Base-by-base conservation (phyloP, 1,284 basidiomycete species). In the Crepidotus sp. region DNA sequence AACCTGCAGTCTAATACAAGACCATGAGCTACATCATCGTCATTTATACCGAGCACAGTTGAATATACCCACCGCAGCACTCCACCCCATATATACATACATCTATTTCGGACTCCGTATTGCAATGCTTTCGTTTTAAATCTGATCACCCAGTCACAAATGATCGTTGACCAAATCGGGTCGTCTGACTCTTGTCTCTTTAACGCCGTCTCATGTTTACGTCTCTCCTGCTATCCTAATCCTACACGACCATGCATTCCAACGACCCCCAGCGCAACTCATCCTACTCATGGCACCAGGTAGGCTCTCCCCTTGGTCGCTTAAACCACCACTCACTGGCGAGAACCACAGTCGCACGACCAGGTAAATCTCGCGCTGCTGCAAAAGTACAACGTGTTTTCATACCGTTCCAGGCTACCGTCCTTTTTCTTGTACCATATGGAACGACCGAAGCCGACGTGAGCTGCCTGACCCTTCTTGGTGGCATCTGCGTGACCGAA, bases 371-470 rank as follows among this genome's bases (percentile, higher is more conserved):
- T 52, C 40, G 46, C 48, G 49, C 49, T 41, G 30, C 27, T 7
- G 31, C 47, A 26, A 33, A 24, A 25, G 10, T 34, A n/a, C 22
- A 27, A 45, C 25, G 46, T 39, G 52, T 47, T 51, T 33, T 50
- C 39, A 46, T 45, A 30, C 13, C 19, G 14, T 27, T 17, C 15
- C 52, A 87, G 84, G 84, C 83, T 24, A 87, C 84, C n/a, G 74
- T 88, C 14, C 65, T 88, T 21, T 65, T 87, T 29, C 70, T 82
- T 54, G 74, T 88, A 27, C 84, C 83, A 0, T 76, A 77, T 52
- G 74, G 76, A 48, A 77, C 79, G 2, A 67, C 73, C 39, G 77
- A 80, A 49, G 80, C 83, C 24, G 83, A 88, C 53, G 84, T 85
- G 55, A 59, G 77, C 67, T 27, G 41, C 27, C 42, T 11, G 46